Conservation (phyloP, 805 yeast species). For the Hanseniaspora hatyaiensis region DNA sequence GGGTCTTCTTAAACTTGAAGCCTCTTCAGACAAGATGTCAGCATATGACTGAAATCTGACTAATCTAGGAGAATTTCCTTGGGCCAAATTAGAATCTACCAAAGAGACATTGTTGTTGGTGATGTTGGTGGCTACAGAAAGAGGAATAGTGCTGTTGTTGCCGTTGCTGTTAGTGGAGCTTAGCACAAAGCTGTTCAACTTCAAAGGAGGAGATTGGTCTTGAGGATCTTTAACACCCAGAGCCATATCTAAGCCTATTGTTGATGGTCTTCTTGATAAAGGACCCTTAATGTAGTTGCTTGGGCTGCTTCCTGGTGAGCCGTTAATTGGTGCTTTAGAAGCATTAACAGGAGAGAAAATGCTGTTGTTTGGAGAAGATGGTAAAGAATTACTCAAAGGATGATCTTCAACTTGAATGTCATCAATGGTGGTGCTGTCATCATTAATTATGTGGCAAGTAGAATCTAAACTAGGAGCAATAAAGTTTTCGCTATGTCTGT, state of each 20-base stretch:
- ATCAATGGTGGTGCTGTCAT: constrained; percentile 47
- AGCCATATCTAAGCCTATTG: constrained; percentile 33
- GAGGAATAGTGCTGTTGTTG: no score
- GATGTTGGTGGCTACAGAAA: no score
- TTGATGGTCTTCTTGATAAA: constrained; percentile 43
- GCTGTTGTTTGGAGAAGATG: constrained; percentile 5
- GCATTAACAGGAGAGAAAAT: not conserved
- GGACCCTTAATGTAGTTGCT: not conserved
- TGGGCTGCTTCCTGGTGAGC: constrained; percentile 7
- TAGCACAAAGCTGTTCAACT: constrained; percentile 19
- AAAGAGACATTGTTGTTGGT: constrained; percentile 5
- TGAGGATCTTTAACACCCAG: constrained; percentile 1
- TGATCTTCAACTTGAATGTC: constrained; percentile 56
- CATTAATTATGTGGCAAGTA: constrained; percentile 51
- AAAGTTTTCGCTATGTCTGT: constrained; percentile 43
- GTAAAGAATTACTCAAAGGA: constrained; percentile 3
- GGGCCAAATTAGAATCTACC: not conserved
- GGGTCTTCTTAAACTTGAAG: constrained; percentile 49
- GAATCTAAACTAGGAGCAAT: constrained; percentile 80
- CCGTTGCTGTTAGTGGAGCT: constrained; percentile 18
- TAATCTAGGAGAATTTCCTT: constrained; percentile 19
- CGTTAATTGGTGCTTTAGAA: not conserved
- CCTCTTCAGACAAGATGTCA: constrained; percentile 63
- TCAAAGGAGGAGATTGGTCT: constrained; percentile 20
- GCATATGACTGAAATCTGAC: constrained; percentile 62